Percentiles rank a stretch among this genome's conserved stretches.
Evolutionary conservation across 2,329 filamentous ascomycete species (phyloP).

Genomic region (Fusarium ambrosium): DNA sequence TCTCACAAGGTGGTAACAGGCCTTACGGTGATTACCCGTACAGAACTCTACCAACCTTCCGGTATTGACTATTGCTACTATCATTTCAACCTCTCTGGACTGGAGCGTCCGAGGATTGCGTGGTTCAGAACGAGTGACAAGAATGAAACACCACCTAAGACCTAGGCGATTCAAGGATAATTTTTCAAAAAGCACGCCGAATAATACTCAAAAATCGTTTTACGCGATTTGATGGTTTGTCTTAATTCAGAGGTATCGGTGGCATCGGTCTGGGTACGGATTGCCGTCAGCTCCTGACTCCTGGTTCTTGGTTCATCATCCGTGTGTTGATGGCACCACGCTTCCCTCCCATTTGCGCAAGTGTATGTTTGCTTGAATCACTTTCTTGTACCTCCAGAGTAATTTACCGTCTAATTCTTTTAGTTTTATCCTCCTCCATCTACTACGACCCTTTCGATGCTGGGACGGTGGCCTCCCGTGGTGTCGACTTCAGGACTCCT

Average conservation of each 20-base stretch:
- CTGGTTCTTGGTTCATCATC: not conserved
- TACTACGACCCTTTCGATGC: not conserved
- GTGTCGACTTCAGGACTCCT: not conserved
- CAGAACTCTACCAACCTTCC: too few species aligned
- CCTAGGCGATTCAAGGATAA: not conserved
- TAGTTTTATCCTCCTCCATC: not conserved
- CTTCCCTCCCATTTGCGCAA: not conserved
- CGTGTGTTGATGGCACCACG: fast-evolving
- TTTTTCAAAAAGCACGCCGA: not conserved
- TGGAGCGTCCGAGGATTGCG: not conserved
- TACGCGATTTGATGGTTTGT: not conserved
- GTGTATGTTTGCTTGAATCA: not conserved
- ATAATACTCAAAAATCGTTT: not conserved
- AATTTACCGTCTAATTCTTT: not conserved
- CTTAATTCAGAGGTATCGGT: not conserved
- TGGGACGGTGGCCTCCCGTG: not conserved
- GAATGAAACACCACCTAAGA: not conserved
- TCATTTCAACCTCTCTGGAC: not conserved
- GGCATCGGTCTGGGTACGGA: not conserved
- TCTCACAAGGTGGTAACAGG: too few species aligned
- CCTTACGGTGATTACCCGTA: too few species aligned
- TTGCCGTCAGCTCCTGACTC: not conserved
- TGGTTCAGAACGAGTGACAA: not conserved
- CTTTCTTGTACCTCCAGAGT: not conserved
- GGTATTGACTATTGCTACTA: not conserved